Base-by-base conservation (phyloP, 495 filamentous ascomycete species). In the Penicillium taxi region DNA sequence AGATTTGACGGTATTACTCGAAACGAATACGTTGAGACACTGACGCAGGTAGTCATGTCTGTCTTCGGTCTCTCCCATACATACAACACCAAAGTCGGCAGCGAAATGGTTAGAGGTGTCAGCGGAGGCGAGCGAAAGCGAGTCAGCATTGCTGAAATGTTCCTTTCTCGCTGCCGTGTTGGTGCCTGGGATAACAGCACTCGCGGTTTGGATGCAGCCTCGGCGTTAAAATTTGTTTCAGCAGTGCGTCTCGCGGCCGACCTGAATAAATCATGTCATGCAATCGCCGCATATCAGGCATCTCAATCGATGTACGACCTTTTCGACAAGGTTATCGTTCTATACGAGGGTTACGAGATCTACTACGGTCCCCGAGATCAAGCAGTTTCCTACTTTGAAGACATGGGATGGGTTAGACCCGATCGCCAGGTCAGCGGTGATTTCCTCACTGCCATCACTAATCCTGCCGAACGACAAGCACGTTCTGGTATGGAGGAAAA, bases 101-200 rank as follows among this genome's bases (percentile, higher is more conserved):
- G 50, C 42, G 49, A 64, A 12, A 62, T 56, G 31, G 77, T 46
- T 66, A 81, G 59, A 42, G 78, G 86, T 42, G 75, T 93, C n/a
- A 84, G 79, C 21, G 86, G 86, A 23, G 86, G 86, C 15, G 86
- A 94, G 56, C 64, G 84, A 16, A 91, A 90, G 63, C 76, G 58
- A 13, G 51, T 64, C 12, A 84, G 56, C 45, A 69, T 69, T 20
- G 66, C 64, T 2, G 63, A 77, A 47, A 72, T 73, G 52, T 48
- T 53, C 11, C 28, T 85, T 9, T 79, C 80, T 6, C 78, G 82
- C 32, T 77, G 77, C 15, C 76, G 75, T 36, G 66, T 94, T 18
- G 71, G 75, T 31, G 83, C 76, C 3, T 91, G 85, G 83, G 86
- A 93, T 52, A 91, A 94, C 63, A 79, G 75, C 34, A 89, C 86